These are phyloP conservation scores for Chrysopogon serrulatus DNA, from an alignment of 176 grass and related monocot genomes.

Conservation along the genomic window DNA sequence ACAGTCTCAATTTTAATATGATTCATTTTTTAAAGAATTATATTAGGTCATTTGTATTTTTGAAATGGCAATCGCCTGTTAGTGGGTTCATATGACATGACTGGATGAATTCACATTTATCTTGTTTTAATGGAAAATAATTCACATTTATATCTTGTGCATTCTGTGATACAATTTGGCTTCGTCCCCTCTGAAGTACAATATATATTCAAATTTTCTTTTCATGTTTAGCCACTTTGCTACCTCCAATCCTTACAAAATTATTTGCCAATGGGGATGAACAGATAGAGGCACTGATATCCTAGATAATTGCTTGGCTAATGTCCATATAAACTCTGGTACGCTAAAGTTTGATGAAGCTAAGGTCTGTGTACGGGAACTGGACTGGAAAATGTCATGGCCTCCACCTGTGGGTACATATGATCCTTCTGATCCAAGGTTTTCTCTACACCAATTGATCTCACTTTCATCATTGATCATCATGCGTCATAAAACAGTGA, in stretches of 20 bases:
- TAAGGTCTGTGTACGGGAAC: conserved; percentile 59
- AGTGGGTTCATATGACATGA: not conserved
- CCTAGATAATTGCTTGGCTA: conserved; percentile 70
- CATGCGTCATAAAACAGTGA: not conserved
- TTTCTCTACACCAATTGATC: not conserved
- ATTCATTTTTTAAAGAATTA: not conserved
- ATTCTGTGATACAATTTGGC: not conserved
- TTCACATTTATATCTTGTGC: not conserved
- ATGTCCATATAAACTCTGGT: conserved; percentile 56
- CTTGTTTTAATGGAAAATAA: not conserved
- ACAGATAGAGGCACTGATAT: conserved; percentile 72
- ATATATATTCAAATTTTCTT: not conserved
- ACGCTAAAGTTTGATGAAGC: conserved; percentile 51
- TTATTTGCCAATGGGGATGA: conserved; percentile 17
- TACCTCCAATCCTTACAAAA: conserved; percentile 4
- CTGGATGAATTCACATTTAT: not conserved
- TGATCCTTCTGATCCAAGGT: conserved; percentile 55
- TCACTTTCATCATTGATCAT: not conserved
- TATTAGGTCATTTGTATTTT: not conserved
- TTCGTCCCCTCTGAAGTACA: not conserved
- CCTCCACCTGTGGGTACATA: conserved; percentile 39
- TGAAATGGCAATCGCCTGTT: not conserved
- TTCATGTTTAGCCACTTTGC: not conserved
- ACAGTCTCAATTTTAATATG: not conserved
- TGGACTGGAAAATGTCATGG: conserved; percentile 74